Evolutionary conservation across 176 grass and related monocot species (phyloP).

Genomic region (Oryza longistaminata): DNA sequence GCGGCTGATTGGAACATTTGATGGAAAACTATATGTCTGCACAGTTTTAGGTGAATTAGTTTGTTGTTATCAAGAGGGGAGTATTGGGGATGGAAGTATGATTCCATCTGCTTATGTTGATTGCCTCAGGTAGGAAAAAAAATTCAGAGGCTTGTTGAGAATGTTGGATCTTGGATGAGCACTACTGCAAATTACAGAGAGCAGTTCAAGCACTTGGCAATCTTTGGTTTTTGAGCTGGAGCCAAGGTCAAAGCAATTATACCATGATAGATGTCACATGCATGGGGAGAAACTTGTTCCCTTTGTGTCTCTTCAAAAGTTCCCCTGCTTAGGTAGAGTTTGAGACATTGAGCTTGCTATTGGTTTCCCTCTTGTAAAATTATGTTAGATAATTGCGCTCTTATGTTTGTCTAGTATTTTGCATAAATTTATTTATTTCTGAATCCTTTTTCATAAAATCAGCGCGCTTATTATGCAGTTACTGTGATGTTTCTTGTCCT

Average conservation of each 20-base stretch:
- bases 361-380: background rate
- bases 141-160: background rate
- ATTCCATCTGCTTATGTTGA: conserved; percentile 2
- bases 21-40: background rate
- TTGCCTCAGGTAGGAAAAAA: background rate
- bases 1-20: conserved; percentile 6
- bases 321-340: background rate
- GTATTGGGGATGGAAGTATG: background rate
- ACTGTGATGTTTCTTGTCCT: background rate
- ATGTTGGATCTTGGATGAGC: background rate
- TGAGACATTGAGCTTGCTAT: background rate
- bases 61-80: background rate
- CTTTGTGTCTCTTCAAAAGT: too few species aligned
- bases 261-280: background rate
- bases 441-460: background rate
- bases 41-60: background rate
- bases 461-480: background rate
- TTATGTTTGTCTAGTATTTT: background rate
- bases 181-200: conserved; percentile 22
- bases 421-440: background rate
- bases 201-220: background rate
- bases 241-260: background rate
- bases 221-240: background rate
- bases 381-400: background rate
- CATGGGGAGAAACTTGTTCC: too few species aligned